Evolutionary conservation across 1,284 basidiomycete genomes (phyloP).

Genomic region (Cryptococcus maquisensis): DNA sequence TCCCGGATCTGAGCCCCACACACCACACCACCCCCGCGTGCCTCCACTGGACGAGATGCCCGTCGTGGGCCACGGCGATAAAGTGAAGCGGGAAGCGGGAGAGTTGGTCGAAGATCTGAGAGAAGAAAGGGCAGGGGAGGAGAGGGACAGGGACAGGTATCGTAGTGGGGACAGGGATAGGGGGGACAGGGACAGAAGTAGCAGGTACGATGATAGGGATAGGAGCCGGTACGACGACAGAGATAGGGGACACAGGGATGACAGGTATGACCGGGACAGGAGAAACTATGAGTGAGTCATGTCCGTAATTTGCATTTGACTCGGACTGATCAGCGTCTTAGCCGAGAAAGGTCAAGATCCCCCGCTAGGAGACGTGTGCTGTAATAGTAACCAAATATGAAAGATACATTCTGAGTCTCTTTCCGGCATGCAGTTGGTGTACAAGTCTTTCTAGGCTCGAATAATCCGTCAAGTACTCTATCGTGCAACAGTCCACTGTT

Average conservation of each 20-base stretch:
- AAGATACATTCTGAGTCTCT: constrained; percentile 21
- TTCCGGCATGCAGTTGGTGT: constrained; percentile 5
- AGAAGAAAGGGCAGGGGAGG: constrained; percentile 19
- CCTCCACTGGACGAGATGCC: constrained; percentile 37
- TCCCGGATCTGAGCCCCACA: constrained; percentile 18
- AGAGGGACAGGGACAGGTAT: constrained; percentile 13
- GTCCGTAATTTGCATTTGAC: background rate
- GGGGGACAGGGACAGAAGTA: constrained; percentile 8
- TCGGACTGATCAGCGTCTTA: background rate
- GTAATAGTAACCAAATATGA: constrained; percentile 20
- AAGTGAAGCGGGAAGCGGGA: constrained; percentile 45
- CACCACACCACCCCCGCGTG: constrained; percentile 21
- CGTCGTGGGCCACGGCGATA: constrained; percentile 39
- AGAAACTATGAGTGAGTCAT: constrained; percentile 17
- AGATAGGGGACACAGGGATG: constrained; percentile 9
- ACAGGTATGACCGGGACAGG: constrained; percentile 15
- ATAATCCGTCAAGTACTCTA: no score
- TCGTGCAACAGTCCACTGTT: no score
- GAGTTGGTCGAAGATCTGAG: constrained; percentile 44
- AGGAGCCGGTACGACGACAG: constrained; percentile 12
- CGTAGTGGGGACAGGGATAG: constrained; percentile 35
- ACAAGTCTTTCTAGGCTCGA: background rate
- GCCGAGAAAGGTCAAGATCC: constrained; percentile 22
- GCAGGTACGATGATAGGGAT: constrained; percentile 3
- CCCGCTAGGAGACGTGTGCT: constrained; percentile 27